Conservation (phyloP, 768 basidiomycete genomes). For the Nidularia sp. region DNA sequence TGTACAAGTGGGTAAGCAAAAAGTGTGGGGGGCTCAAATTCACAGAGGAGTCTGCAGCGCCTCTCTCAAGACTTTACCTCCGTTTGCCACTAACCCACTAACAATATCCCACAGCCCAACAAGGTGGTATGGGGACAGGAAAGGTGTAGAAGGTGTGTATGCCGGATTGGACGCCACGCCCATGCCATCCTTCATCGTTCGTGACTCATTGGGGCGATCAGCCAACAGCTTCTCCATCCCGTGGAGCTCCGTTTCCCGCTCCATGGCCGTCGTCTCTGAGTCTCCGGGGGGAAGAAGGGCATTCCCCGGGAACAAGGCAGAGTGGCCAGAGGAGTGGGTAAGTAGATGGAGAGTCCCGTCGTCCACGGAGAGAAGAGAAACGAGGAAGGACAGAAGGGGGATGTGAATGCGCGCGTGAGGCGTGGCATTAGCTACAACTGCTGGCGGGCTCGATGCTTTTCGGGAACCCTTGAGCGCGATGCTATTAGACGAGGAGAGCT, state of each 20-base stretch:
- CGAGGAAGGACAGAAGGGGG: conserved; percentile 31
- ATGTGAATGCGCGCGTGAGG: conserved; percentile 27
- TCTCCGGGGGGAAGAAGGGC: not conserved
- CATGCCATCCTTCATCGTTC: not conserved
- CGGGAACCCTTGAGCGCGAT: not conserved
- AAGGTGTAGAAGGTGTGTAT: not conserved
- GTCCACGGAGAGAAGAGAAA: conserved; percentile 29
- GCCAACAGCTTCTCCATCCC: not conserved
- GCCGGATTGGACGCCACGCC: not conserved
- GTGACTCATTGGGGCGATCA: not conserved
- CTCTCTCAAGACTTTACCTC: conserved; percentile 4
- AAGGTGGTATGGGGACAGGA: conserved; percentile 1
- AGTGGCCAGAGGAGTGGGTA: conserved; percentile 21
- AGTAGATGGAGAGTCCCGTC: conserved; percentile 32
- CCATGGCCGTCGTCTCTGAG: not conserved
- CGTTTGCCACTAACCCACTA: conserved; percentile 2
- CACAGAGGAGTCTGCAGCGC: not conserved
- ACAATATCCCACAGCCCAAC: conserved; percentile 6
- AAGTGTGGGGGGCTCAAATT: not conserved
- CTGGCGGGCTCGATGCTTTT: not conserved
- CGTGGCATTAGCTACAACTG: not conserved
- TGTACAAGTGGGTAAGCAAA: not conserved
- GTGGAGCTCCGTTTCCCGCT: not conserved
- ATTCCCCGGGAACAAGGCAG: conserved; percentile 24
- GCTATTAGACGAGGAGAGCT: not conserved